Conservation (phyloP, 148 eudicot species). For the Suaeda aralocaspica region DNA sequence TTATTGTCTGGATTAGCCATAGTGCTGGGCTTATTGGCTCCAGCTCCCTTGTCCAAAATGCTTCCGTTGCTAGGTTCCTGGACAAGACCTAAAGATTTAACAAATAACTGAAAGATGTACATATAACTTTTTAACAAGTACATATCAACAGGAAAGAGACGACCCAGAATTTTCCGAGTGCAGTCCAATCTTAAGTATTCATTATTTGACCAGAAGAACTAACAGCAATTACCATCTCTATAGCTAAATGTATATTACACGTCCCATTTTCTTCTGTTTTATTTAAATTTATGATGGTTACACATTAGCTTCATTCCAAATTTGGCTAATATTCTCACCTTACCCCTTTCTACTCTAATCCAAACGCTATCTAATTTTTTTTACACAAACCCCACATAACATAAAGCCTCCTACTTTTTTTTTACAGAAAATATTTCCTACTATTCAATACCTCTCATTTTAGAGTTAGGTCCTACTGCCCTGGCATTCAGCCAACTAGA, state of each 20-base stretch:
- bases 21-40: slow-evolving; percentile 1
- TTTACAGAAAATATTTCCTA: not conserved
- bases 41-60: slow-evolving; percentile 15
- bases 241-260: not conserved
- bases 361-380: too few relatives aligned
- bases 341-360: not conserved
- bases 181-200: not conserved
- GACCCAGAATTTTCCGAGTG: slow-evolving; percentile 4
- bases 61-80: slow-evolving; percentile 26
- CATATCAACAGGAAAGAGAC: not conserved
- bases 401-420: not conserved
- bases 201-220: not conserved
- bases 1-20: slow-evolving; percentile 16
- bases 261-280: not conserved
- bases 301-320: not conserved
- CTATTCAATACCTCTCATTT: not conserved
- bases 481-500: not conserved
- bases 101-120: slow-evolving; percentile 23
- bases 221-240: not conserved
- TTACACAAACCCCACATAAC: too few relatives aligned
- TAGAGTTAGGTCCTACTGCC: not conserved
- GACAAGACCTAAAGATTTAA: slow-evolving; percentile 46
- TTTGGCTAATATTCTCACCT: not conserved
- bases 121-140: not conserved
- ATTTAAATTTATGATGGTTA: not conserved